A percentile compares a stretch with the other conserved stretches of the same genome.
Evolutionary conservation across 441 rosid genomes (phyloP).

Genomic region (Erysimum cheiri): DNA sequence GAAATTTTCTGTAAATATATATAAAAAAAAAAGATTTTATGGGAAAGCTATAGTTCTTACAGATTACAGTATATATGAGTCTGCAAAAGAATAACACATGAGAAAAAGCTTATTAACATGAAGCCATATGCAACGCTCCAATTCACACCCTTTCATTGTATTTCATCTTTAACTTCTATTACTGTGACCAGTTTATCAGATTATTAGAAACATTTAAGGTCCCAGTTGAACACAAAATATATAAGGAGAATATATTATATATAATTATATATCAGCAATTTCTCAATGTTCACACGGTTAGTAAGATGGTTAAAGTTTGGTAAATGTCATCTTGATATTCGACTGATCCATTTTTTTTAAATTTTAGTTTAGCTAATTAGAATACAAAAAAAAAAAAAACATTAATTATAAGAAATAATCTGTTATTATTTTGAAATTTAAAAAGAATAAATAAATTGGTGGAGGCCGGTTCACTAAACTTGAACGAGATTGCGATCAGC

Average conservation of each 20-base stretch:
- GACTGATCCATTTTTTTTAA: background rate
- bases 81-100: slow-evolving; percentile 39
- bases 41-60: slow-evolving; percentile 32
- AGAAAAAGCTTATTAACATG: slow-evolving; percentile 28
- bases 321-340: background rate
- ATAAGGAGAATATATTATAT: background rate
- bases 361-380: background rate
- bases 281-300: background rate
- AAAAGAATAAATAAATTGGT: too few relatives aligned
- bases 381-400: too few relatives aligned
- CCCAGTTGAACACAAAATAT: slow-evolving; percentile 16
- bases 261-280: background rate
- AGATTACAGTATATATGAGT: background rate
- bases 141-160: slow-evolving; percentile 20
- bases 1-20: slow-evolving; percentile 3
- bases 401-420: too few relatives aligned
- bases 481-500: too few relatives aligned
- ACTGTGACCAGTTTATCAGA: slow-evolving; percentile 6
- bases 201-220: slow-evolving; percentile 23
- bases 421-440: too few relatives aligned
- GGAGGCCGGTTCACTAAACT: too few relatives aligned
- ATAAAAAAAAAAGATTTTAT: slow-evolving; percentile 11
- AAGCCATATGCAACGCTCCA: slow-evolving; percentile 40
- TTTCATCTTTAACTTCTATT: slow-evolving; percentile 29
- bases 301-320: background rate